phyloP scores from a whole-genome alignment of 306 rosid genomes.

The Gynostemma pentaphyllum region DNA sequence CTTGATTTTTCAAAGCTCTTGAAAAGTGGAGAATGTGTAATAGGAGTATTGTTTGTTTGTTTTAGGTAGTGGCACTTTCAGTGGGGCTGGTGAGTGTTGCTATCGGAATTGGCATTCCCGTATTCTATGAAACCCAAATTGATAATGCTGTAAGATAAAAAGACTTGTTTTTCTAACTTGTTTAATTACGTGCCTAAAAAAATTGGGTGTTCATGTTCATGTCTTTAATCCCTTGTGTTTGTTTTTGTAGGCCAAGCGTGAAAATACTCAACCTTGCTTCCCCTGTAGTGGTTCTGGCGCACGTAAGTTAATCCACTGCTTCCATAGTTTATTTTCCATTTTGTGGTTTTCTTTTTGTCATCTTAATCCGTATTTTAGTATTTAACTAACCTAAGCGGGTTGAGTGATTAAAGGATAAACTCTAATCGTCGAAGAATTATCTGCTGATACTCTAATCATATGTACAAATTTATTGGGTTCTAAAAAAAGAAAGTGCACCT shows the following conservation, averaged over 20 bases:
- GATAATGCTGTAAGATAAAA: constrained; percentile 83
- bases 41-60: neutral
- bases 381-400: no score
- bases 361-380: neutral
- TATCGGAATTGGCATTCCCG: constrained; percentile 73
- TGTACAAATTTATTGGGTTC: no score
- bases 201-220: neutral
- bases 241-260: constrained; percentile 72
- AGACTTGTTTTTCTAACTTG: constrained; percentile 5
- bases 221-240: neutral
- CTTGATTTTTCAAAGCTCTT: neutral
- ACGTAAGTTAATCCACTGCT: constrained; percentile 41
- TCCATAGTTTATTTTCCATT: neutral
- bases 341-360: neutral
- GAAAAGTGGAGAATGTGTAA: neutral
- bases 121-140: constrained; percentile 81
- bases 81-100: constrained; percentile 79
- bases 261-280: constrained; percentile 87
- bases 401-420: no score
- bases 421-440: no score
- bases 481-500: no score
- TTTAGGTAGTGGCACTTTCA: constrained; percentile 72
- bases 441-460: no score
- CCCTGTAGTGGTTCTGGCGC: constrained; percentile 95
- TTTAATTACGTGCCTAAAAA: neutral